These are phyloP conservation scores for Chlamydomonas urium DNA, from an alignment of 139 green algal species.

Conservation along the genomic window DNA sequence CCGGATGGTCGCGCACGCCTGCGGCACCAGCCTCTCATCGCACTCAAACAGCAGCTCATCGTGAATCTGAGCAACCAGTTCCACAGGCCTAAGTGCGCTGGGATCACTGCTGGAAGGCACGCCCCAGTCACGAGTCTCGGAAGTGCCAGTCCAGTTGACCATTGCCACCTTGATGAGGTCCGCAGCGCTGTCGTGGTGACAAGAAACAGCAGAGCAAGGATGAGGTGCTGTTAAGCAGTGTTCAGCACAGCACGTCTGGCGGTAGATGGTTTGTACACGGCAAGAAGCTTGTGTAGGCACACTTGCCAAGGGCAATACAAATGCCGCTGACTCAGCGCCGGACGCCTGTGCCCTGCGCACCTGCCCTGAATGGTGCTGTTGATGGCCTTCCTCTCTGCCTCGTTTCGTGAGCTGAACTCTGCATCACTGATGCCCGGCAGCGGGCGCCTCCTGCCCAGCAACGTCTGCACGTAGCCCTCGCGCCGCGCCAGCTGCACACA, in stretches of 20 bases:
- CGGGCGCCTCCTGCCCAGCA: conserved; percentile 37
- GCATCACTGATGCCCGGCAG: conserved; percentile 32
- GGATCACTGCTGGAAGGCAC: neutral
- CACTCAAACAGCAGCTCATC: conserved; percentile 58
- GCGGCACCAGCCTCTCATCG: neutral
- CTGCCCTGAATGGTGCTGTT: conserved; percentile 50
- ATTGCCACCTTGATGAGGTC: conserved; percentile 58
- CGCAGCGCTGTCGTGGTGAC: conserved; percentile 49
- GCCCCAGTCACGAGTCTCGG: too few relatives aligned
- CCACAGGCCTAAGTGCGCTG: neutral
- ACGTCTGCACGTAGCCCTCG: conserved; percentile 36
- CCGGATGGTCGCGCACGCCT: neutral
- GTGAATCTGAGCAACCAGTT: conserved; percentile 51
- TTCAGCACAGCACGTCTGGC: too few relatives aligned
- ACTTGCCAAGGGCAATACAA: too few relatives aligned
- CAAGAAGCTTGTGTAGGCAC: too few relatives aligned
- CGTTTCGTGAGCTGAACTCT: conserved; percentile 4
- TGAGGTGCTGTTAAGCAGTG: too few relatives aligned
- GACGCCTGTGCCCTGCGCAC: neutral
- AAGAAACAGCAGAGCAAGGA: too few relatives aligned
- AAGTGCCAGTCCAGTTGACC: too few relatives aligned
- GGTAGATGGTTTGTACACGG: too few relatives aligned
- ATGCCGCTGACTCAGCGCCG: too few relatives aligned
- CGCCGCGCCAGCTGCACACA: neutral
- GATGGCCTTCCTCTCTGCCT: conserved; percentile 32